Evolutionary conservation across 2,329 filamentous ascomycete species (phyloP).

Genomic region (Fusarium clavum): DNA sequence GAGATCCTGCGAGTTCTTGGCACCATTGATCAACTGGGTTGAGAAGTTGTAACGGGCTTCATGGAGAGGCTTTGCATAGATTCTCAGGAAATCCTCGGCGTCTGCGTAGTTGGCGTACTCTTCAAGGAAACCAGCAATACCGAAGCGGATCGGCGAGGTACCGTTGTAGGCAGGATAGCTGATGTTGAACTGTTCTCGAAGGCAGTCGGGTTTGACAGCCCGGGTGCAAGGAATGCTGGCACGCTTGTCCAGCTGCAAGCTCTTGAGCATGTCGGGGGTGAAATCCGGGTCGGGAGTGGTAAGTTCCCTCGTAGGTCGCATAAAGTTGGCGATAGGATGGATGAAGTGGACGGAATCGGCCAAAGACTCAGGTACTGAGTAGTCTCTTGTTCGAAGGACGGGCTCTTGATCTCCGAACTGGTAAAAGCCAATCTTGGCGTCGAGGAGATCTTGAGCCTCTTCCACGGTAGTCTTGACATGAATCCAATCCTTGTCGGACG

Average conservation of each 20-base stretch:
- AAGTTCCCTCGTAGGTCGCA: conserved; percentile 54
- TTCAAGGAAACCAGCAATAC: conserved; percentile 63
- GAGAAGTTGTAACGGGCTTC: conserved; percentile 54
- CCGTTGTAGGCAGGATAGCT: conserved; percentile 48
- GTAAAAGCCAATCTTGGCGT: conserved; percentile 57
- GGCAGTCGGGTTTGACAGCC: conserved; percentile 55
- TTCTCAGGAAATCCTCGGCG: conserved; percentile 53
- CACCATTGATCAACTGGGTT: conserved; percentile 57
- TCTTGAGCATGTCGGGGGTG: conserved; percentile 13
- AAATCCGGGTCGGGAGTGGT: conserved; percentile 32
- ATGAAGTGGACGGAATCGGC: conserved; percentile 58
- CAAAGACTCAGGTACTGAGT: conserved; percentile 57
- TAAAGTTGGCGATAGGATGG: conserved; percentile 62
- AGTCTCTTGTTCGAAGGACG: conserved; percentile 58
- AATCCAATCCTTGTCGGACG: conserved; percentile 56
- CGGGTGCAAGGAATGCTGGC: conserved; percentile 47
- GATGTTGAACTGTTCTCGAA: conserved; percentile 61
- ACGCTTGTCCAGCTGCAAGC: conserved; percentile 33
- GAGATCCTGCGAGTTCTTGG: conserved; percentile 56
- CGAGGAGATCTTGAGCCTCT: conserved; percentile 55
- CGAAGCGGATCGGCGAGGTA: conserved; percentile 55
- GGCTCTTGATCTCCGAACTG: conserved; percentile 52
- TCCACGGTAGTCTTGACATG: conserved; percentile 56
- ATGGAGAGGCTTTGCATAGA: conserved; percentile 53
- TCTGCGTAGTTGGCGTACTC: conserved; percentile 60